Evolutionary conservation across 179 eudicot genomes (phyloP), one percentile per base, ranked within the genome.

Genomic region (Actinidia chinensis): DNA sequence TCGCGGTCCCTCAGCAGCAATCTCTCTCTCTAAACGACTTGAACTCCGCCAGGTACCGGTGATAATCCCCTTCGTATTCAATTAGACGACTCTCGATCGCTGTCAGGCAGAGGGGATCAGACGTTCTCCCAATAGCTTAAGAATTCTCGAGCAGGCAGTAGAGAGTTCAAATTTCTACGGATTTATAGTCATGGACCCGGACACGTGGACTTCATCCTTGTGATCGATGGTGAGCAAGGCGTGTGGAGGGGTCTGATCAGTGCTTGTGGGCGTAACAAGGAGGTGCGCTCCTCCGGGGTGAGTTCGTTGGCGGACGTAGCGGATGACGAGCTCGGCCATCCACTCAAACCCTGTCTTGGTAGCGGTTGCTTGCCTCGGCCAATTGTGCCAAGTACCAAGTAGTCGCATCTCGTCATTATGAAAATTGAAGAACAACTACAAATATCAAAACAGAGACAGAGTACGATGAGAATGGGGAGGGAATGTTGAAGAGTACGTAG

Each of bases 291-390:
- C 78, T 91, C 93, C 7, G 86, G 84, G 14, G 92, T 79, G 28
- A 91, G 86, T 51, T 90, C 93, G 0, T 83, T 89, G 68, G 73
- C 80, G 73, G 70, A n/a, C 79, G 14, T 76, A 80, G 36, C 86
- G 78, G 10, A 85, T 46, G 8, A 84, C 89, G 46, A 90, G 85
- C 50, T 87, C 87, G 73, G 87, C 91, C 91, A 90, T 90, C 88
- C 80, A 90, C 42, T 85, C 84, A 2, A 2, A 84, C 93, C 91
- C 87, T 90, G 77, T 90, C 93, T 46, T 90, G 90, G 81, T 90
- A 90, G 11, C 91, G 90, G 69, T 90, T n/a, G 93, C 93, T 76
- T 90, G 90, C 77, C 77, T 88, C 93, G 20, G 93, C 91, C 14
- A 90, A 84, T 75, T 90, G 88, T 23, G 93, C 93, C 88, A 84